These are phyloP conservation scores for Debaryomycetaceae sp. DNA, from an alignment of 1,139 yeast species.

Conservation along the genomic window DNA sequence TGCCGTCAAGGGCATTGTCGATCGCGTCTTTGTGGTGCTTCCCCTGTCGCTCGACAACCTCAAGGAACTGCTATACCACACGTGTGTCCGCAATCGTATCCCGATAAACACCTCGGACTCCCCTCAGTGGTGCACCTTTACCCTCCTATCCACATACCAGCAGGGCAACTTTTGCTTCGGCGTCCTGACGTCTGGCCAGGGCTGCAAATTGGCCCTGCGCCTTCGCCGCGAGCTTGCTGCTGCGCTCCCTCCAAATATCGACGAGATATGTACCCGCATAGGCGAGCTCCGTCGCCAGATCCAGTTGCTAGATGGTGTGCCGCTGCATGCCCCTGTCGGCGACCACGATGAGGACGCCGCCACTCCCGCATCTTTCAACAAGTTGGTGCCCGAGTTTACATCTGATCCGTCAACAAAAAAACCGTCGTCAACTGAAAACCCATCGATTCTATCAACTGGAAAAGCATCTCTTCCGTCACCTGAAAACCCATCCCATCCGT, in stretches of 20 bases:
- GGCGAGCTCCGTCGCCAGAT: slow-evolving; percentile 54
- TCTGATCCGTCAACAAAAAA: too few species aligned
- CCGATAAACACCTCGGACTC: slow-evolving; percentile 76
- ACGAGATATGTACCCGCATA: slow-evolving; percentile 54
- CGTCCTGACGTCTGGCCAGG: slow-evolving; percentile 79
- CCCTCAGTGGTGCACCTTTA: slow-evolving; percentile 64
- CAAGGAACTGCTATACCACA: slow-evolving; percentile 30
- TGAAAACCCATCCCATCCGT: too few species aligned
- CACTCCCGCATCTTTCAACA: slow-evolving; percentile 47
- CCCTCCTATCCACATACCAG: slow-evolving; percentile 58
- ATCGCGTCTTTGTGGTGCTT: slow-evolving; percentile 59
- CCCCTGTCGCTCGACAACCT: slow-evolving; percentile 13
- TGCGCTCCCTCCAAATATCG: slow-evolving; percentile 60
- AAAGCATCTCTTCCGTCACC: slow-evolving; percentile 38
- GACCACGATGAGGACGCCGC: slow-evolving; percentile 64
- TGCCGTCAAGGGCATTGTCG: slow-evolving; percentile 56
- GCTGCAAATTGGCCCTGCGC: slow-evolving; percentile 77
- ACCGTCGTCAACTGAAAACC: too few species aligned
- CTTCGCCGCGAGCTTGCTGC: slow-evolving; percentile 64
- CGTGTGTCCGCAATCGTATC: slow-evolving; percentile 53
- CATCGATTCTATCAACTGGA: neutral
- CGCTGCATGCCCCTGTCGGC: slow-evolving; percentile 26
- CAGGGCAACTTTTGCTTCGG: slow-evolving; percentile 77
- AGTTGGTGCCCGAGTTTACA: slow-evolving; percentile 50
- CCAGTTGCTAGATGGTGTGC: slow-evolving; percentile 39